Base-by-base conservation (phyloP, 2,329 filamentous ascomycete genomes). In the Catunica adiposa region DNA sequence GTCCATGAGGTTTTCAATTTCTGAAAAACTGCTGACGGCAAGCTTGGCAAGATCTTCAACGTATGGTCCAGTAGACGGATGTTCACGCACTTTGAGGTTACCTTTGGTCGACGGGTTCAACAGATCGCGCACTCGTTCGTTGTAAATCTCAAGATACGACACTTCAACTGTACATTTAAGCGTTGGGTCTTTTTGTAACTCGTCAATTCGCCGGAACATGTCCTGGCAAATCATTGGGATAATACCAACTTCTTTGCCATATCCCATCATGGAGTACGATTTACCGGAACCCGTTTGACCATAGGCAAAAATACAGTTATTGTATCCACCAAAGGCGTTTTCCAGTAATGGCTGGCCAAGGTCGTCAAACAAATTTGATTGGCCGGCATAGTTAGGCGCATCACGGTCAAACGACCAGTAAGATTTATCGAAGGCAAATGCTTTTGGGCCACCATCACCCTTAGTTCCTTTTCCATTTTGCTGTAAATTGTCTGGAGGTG, bases 201-300 rank as follows among this genome's bases (percentile, higher is more conserved):
- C 71, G 25, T 73, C 72, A 65, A 98, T 98, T 61, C 90, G 78
- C 65, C 84, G 80, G 68, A 98, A 98, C 89, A 98, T 97, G 64
- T 95, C 84, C 71, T 92, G 86, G 68, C 92, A 98, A 71, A 98
- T 98, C 64, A 82, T 86, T 48, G 94, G 92, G 60, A 97, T 97
- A 61, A 98, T 92, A 68, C 92, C 92, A 57, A 89, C 79, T 65
- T 98, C 90, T 64, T 90, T 84, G 55, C 92, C 92, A 70, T 97
- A 98, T 51, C 92, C 92, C 92, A 98, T 98, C 90, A 98, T 98
- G 31, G 89, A 96, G 69, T 98, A 98, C 15, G 89, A 96, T 72
- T 98, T 98, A 70, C 92, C 92, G 1, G 92, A 97, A 62, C 92
- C 92, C 1, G 92, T 98, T 73, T 98, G 92, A 17, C 92, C 92